Evolutionary conservation across 768 basidiomycete species (phyloP), one percentile per base, ranked within the genome.

Genomic region (Baorangia bicolor): DNA sequence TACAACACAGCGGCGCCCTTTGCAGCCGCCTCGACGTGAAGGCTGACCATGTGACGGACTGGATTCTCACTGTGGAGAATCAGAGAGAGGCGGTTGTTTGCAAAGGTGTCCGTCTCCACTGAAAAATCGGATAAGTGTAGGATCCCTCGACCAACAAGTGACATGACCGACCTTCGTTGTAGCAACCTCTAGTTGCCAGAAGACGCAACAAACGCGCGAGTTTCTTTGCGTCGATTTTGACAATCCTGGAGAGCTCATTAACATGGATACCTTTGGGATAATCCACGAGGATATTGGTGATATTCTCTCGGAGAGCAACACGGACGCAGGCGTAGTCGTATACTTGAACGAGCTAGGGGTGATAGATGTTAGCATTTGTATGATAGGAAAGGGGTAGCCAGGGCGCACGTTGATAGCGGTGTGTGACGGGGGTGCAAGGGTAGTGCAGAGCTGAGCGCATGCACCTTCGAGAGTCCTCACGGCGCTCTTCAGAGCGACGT

Each of bases 51-150:
- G 46, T 64, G 61, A 34, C 51, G 55, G 28, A 62, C 58, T 27
- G 69, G 57, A 28, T 71, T 62, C 23, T 63, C 45, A 13, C 56
- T 59, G 28, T 61, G 64, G 6, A 75, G 58, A 38, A 62, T 61
- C 9, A 69, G 40, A n/a, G 71, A 73, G 8, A 75, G 60, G 0
- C 72, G 70, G 43, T 69, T 75, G 58, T 75, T 75, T 20, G 70
- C 60, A 49, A 73, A 76, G 0, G 66, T 65, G 31, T 72, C 62
- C 5, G 50, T 55, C 16, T 64, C 54, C 27, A 75, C 73, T 76
- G 47, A 40, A 41, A 21, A 9, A 16, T 12, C 0, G 11, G 31
- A 28, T 53, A 12, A 51, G 43, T 18, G 21, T 27, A 11, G 0
- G 13, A 21, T 50, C 42, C 39, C 28, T 48, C 1, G 28, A 33